A percentile compares a stretch with the other conserved stretches of the same genome.
Conservation (phyloP, 805 yeast species). For the Nakazawaea holstii region DNA sequence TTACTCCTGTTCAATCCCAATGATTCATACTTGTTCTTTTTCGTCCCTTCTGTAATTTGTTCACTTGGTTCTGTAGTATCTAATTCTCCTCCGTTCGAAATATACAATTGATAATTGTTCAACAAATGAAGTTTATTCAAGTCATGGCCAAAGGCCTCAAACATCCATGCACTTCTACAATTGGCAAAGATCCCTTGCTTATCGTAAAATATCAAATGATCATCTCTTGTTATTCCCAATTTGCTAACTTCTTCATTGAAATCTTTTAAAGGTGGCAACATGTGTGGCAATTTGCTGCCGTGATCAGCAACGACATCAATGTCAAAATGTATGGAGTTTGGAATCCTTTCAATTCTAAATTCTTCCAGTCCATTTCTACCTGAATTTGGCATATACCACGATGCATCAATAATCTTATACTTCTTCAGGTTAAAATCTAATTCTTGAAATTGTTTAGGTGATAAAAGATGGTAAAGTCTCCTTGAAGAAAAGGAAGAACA, state of each 20-base stretch:
- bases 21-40: slow-evolving; percentile 28
- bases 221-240: slow-evolving; percentile 52
- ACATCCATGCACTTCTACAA: slow-evolving; percentile 91
- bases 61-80: slow-evolving; percentile 16
- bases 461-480: background rate
- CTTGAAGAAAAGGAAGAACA: background rate
- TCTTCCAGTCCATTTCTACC: slow-evolving; percentile 57
- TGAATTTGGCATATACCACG: slow-evolving; percentile 88
- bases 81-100: slow-evolving; percentile 14
- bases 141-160: slow-evolving; percentile 71
- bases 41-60: slow-evolving; percentile 12
- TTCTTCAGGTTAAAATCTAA: slow-evolving; percentile 21
- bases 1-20: slow-evolving; percentile 35
- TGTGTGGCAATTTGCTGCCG: slow-evolving; percentile 74
- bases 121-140: slow-evolving; percentile 50
- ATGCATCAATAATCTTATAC: slow-evolving; percentile 62
- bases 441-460: slow-evolving; percentile 1
- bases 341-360: slow-evolving; percentile 48
- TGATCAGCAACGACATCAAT: slow-evolving; percentile 64
- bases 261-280: slow-evolving; percentile 63
- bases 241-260: slow-evolving; percentile 50
- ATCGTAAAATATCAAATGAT: slow-evolving; percentile 77
- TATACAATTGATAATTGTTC: slow-evolving; percentile 51
- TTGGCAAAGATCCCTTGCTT: slow-evolving; percentile 79
- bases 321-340: slow-evolving; percentile 69